A percentile compares a stretch with the other conserved stretches of the same genome.
Evolutionary conservation across 805 yeast species (phyloP).

Genomic region (Lipomyces orientalis): DNA sequence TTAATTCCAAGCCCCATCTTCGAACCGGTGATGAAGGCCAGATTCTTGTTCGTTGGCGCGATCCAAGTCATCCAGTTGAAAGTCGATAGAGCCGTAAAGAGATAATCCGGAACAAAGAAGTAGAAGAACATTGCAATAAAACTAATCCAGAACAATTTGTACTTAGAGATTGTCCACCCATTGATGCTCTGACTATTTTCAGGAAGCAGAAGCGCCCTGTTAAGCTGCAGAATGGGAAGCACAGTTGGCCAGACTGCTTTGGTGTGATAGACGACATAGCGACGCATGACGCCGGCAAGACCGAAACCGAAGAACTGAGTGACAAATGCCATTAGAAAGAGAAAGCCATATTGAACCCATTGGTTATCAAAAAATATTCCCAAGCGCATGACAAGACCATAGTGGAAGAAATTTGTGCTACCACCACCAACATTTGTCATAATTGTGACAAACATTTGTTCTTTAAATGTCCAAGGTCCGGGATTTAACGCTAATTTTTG

Average conservation of each 20-base stretch:
- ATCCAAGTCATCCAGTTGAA: conserved; percentile 71
- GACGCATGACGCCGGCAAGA: conserved; percentile 65
- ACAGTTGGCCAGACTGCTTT: conserved; percentile 68
- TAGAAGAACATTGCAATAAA: conserved; percentile 52
- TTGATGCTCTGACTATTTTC: conserved; percentile 39
- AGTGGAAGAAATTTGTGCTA: conserved; percentile 51
- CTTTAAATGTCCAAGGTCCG: conserved; percentile 66
- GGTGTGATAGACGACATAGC: conserved; percentile 66
- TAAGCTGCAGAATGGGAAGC: conserved; percentile 63
- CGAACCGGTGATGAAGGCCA: conserved; percentile 70
- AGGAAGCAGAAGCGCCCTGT: conserved; percentile 47
- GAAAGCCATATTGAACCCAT: conserved; percentile 24
- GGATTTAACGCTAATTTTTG: conserved; percentile 55
- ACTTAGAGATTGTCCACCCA: conserved; percentile 65
- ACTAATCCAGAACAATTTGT: conserved; percentile 54
- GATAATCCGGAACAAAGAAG: conserved; percentile 66
- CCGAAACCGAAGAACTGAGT: conserved; percentile 71
- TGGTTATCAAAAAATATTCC: conserved; percentile 44
- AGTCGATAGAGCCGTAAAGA: conserved; percentile 62
- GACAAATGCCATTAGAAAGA: conserved; percentile 20
- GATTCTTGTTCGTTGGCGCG: conserved; percentile 57
- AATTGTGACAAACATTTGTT: conserved; percentile 66
- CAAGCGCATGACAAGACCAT: conserved; percentile 49
- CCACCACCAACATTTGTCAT: conserved; percentile 38
- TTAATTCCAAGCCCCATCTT: conserved; percentile 66